Evolutionary conservation across 1,139 yeast species (phyloP), one percentile per base, ranked within the genome.

Genomic region (Pichia inconspicua): DNA sequence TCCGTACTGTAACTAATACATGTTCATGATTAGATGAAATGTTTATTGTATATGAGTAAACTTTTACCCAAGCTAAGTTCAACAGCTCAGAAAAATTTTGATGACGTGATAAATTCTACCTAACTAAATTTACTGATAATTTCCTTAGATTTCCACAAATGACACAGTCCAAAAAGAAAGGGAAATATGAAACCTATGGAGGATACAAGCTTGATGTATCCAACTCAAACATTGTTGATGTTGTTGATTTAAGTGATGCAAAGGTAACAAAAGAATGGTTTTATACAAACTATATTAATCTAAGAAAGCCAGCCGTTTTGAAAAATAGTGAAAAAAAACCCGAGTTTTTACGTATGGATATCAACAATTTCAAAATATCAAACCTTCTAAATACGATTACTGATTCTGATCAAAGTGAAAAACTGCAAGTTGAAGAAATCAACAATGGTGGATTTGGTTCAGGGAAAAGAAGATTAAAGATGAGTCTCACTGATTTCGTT

Each of bases 391-490:
- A 62, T 1, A 65, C 67, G 6, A 60, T 82, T 15, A 62, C 59
- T 7, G 60, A 64, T 3, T 66, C 25, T 9, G 27, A 73, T 14
- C 32, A 15, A 7, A 44, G 25, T n/a, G 22, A 8, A 34, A 41
- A 25, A 14, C 58, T 83, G 27, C 76, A 78, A 56, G 79, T 82
- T 11, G 90, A 83, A 59, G 70, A 70, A 54, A 76, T 78, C 56
- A 62, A 63, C 25, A 64, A 69, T 40, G 77, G 78, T 46, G 90
- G 90, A 3, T 83, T 77, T 65, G 90, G 90, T 0, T 73, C 80
- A 31, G 87, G 87, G 1, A 68, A 71, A 31, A 65, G 69, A 48
- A 66, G 88, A 53, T 63, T 71, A 14, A 69, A 68, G 49, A 72
- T 81, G 77, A 59, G 66, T 1, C 68, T 82, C 50, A 57, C 55